Percentiles rank a stretch among this genome's conserved stretches.
Evolutionary conservation across 179 eudicot species (phyloP).

Genomic region (Spergularia azorica): DNA sequence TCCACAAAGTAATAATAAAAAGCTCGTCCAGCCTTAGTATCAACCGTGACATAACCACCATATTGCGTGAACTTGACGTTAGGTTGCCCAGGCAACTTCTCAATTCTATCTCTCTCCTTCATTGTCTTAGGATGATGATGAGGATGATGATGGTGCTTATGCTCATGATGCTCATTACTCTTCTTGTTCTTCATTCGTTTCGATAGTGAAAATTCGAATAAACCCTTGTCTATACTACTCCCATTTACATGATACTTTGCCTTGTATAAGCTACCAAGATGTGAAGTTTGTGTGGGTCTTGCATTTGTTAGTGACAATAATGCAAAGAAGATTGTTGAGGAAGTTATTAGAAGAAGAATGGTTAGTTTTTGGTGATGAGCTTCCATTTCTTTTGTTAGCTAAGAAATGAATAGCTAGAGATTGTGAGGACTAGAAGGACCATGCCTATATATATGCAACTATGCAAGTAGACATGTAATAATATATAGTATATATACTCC

Average conservation of each 20-base stretch:
- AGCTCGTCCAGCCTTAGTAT: constrained; percentile 43
- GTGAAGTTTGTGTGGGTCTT: constrained; percentile 23
- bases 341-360: neutral
- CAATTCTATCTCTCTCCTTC: constrained; percentile 49
- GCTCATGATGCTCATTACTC: neutral
- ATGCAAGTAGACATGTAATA: neutral
- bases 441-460: neutral
- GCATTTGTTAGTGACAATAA: constrained; percentile 14
- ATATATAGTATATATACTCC: too few species aligned
- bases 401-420: neutral
- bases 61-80: constrained; percentile 48
- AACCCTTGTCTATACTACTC: constrained; percentile 8
- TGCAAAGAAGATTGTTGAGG: neutral
- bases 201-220: constrained; percentile 9
- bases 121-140: neutral
- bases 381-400: constrained; percentile 1
- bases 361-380: neutral
- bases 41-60: constrained; percentile 59
- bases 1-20: constrained; percentile 55
- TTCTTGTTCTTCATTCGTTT: neutral
- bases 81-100: constrained; percentile 57
- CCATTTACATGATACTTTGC: constrained; percentile 18
- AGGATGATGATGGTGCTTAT: neutral
- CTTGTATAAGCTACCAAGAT: constrained; percentile 26
- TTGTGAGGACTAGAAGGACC: neutral